These are phyloP conservation scores for Hypoxylon sp. DNA, from an alignment of 2,329 filamentous ascomycete genomes.

Conservation along the genomic window DNA sequence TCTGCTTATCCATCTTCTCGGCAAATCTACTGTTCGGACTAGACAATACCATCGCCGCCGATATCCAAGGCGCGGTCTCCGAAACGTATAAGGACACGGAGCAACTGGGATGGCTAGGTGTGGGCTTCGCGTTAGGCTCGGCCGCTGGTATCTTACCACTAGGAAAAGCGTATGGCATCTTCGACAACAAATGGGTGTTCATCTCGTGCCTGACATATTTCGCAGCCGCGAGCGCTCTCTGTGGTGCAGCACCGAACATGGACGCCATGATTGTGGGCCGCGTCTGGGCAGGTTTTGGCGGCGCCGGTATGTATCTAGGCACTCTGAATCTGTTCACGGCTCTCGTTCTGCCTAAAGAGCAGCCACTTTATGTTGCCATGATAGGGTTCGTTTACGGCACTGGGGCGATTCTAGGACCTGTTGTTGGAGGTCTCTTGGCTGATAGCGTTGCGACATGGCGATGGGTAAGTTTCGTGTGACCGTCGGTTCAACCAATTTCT, in stretches of 20 bases:
- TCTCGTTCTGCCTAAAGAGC: slow-evolving; percentile 45
- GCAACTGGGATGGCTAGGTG: slow-evolving; percentile 58
- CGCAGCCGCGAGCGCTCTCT: slow-evolving; percentile 52
- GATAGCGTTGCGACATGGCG: slow-evolving; percentile 59
- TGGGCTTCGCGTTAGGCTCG: slow-evolving; percentile 57
- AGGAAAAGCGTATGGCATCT: slow-evolving; percentile 56
- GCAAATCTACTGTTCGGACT: slow-evolving; percentile 54
- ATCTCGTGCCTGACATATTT: slow-evolving; percentile 35
- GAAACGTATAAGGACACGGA: slow-evolving; percentile 52
- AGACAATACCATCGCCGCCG: slow-evolving; percentile 61
- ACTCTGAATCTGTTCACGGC: slow-evolving; percentile 44
- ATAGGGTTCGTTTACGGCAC: slow-evolving; percentile 53
- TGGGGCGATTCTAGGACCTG: slow-evolving; percentile 57
- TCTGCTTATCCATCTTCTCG: slow-evolving; percentile 36
- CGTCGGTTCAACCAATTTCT: neutral
- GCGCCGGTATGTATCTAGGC: slow-evolving; percentile 59
- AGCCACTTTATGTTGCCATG: slow-evolving; percentile 45
- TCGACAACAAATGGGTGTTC: slow-evolving; percentile 59
- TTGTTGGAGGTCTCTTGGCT: slow-evolving; percentile 62
- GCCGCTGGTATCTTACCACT: slow-evolving; percentile 54
- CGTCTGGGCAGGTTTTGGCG: slow-evolving; percentile 60
- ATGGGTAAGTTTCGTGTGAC: slow-evolving; percentile 49
- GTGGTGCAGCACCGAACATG: slow-evolving; percentile 61
- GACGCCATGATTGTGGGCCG: slow-evolving; percentile 63
- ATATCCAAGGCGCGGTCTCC: slow-evolving; percentile 58